Base-by-base conservation (phyloP, 768 basidiomycete genomes). In the Russula dissimulans region DNA sequence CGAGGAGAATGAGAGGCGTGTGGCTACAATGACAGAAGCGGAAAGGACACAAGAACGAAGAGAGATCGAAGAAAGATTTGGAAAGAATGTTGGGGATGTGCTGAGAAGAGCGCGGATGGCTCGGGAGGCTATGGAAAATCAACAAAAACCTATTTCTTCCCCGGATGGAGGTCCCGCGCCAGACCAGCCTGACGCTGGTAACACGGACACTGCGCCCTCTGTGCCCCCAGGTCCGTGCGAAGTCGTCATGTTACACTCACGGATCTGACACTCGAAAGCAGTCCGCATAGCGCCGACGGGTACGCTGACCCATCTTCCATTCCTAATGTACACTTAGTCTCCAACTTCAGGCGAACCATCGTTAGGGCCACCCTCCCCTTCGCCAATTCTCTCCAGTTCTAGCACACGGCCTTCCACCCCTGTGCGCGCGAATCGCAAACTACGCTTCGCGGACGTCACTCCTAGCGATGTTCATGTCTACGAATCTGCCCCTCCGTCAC, bases 401-500 rank as follows among this genome's bases (percentile, higher is more conserved):
- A 78, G 72, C 57, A 82, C 81, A 14, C 82, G 86, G 12, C 85
- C 87, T 14, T 79, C 84, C 71, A 77, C 82, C 69, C 54, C 81
- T 72, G 63, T 78, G 1, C 55, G 65, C 2, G 55, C 42, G 1
- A 67, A 75, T 51, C 74, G 85, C 14, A 82, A 73, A 64, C 71
- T 91, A 34, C 83, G 90, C 17, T 93, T 93, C 67, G 87, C 89
- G 36, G 84, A 91, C 42, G 75, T 90, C 15, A 81, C 79, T 1
- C 82, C 87, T 0, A 72, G 80, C n/a, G 87, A 91, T 67, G 82
- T 92, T 2, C 79, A 89, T 70, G 85, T 92, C 1, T 92, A 92
- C 67, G 87, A 90, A 66, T 91, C 89, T 14, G 85, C 82, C 1
- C 90, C 89, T 4, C 75, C 86, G 2, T 90, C 91, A 3, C 90